These are phyloP conservation scores for Blastobotrys terrestris DNA, from an alignment of 805 yeast species.

Conservation along the genomic window DNA sequence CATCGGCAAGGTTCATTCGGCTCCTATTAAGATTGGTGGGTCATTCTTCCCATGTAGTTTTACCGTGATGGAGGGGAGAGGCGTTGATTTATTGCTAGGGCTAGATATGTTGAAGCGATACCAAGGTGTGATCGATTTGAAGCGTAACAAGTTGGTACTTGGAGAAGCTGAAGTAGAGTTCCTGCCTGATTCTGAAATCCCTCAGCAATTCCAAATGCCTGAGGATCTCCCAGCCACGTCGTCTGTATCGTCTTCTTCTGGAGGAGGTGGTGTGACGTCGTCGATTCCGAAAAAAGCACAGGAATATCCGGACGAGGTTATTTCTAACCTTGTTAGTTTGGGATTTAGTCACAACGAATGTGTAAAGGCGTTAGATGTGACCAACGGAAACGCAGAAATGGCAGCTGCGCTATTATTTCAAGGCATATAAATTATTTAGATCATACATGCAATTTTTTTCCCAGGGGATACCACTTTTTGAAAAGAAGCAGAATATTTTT, in stretches of 20 bases:
- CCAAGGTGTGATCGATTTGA: conserved; percentile 74
- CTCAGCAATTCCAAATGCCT: conserved; percentile 31
- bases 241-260: conserved; percentile 12
- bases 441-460: neutral
- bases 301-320: conserved; percentile 29
- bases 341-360: conserved; percentile 71
- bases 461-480: too few species aligned
- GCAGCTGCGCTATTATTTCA: conserved; percentile 76
- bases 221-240: conserved; percentile 14
- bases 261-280: neutral
- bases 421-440: neutral
- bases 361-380: conserved; percentile 52
- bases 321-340: conserved; percentile 49
- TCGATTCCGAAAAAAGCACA: too few species aligned
- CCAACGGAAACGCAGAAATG: conserved; percentile 73
- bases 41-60: conserved; percentile 61
- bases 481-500: too few species aligned
- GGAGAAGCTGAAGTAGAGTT: conserved; percentile 72
- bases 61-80: conserved; percentile 55
- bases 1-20: conserved; percentile 81
- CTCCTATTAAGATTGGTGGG: conserved; percentile 72
- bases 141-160: conserved; percentile 54
- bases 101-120: conserved; percentile 86
- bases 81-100: conserved; percentile 69
- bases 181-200: conserved; percentile 65